Evolutionary conservation across 139 green algal genomes (phyloP), one percentile per base, ranked within the genome.

Genomic region (Chlamydomonas sp.): DNA sequence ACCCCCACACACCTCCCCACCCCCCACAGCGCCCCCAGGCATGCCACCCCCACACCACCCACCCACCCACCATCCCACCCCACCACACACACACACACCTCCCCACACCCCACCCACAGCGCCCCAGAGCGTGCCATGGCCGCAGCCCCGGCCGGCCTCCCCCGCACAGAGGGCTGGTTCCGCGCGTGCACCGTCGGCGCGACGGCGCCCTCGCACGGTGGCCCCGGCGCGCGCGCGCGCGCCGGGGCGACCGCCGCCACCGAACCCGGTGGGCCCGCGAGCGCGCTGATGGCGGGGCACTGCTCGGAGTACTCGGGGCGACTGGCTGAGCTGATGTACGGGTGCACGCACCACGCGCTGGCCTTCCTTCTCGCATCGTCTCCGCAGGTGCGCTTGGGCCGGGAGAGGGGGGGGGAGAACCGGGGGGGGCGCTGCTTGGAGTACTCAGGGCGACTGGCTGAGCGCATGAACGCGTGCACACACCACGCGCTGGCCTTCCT

Each of bases 381-480:
- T 31, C 76, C 76, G 3, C 76, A 82, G 76, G 63, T 82, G 37
- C 39, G n/a, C n/a, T n/a, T n/a, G n/a, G n/a, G n/a, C n/a, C n/a
- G n/a, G n/a, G n/a, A n/a, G n/a, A n/a, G n/a, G n/a, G n/a, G n/a
- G n/a, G n/a, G n/a, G n/a, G n/a, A n/a, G n/a, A n/a, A n/a, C n/a
- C n/a, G n/a, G 4, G 58, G 24, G 16, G 62, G 71, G 5, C 66
- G 13, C 31, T 74, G 67, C 67, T 70, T 36, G 43, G 71, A 76
- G 72, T 82, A 79, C 68, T 67, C 59, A 29, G 68, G n/a, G 1
- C 67, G 71, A 34, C 24, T 82, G 67, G 76, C 76, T 2, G 76
- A 82, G 72, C 67, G 58, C n/a, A 58, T 82, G 35, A 79, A 82
- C 69, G 48, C 62, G 10, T 79, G 76, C 63, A 62, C 67, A 1